These are phyloP conservation scores for Curvularia hawaiiensis DNA, from an alignment of 2,329 filamentous ascomycete genomes.

Conservation along the genomic window DNA sequence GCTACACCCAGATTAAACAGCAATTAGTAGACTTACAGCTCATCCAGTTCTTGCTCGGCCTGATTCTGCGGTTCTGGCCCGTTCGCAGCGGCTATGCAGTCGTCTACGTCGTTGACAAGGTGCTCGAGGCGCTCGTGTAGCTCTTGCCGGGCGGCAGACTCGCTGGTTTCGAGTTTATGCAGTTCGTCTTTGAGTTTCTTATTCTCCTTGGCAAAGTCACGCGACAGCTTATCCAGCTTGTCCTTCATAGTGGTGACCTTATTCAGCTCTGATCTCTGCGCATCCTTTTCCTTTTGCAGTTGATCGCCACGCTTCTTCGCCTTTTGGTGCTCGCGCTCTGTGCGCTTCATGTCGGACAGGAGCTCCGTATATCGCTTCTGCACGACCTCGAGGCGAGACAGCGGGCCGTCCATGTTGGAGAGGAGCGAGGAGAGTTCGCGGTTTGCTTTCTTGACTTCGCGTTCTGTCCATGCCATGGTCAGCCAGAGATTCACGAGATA, in stretches of 20 bases:
- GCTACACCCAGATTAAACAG: background rate
- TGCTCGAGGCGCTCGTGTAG: conserved; percentile 85
- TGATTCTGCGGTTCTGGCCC: conserved; percentile 73
- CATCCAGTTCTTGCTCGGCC: conserved; percentile 88
- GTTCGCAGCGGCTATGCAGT: conserved; percentile 85
- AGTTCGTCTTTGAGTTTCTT: conserved; percentile 96
- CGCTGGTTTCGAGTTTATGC: conserved; percentile 83
- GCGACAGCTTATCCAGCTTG: conserved; percentile 93
- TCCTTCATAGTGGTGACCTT: conserved; percentile 92
- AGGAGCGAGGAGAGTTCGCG: conserved; percentile 87
- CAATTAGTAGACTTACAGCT: conserved; percentile 66
- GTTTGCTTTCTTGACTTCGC: conserved; percentile 92
- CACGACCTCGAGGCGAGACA: conserved; percentile 88
- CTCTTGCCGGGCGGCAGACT: conserved; percentile 79
- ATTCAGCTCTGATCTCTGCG: conserved; percentile 82
- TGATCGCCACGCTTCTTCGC: conserved; percentile 95
- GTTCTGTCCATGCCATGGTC: conserved; percentile 63
- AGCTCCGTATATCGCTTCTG: conserved; percentile 92
- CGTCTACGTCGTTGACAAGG: conserved; percentile 82
- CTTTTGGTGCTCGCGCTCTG: conserved; percentile 92
- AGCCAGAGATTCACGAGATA: conserved; percentile 26
- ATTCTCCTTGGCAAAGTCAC: conserved; percentile 94
- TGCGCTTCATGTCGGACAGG: conserved; percentile 90
- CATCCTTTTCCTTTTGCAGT: conserved; percentile 95
- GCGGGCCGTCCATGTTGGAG: conserved; percentile 83